Conservation (phyloP, 2,329 filamentous ascomycete species). For the Colletotrichum ledebouriae region DNA sequence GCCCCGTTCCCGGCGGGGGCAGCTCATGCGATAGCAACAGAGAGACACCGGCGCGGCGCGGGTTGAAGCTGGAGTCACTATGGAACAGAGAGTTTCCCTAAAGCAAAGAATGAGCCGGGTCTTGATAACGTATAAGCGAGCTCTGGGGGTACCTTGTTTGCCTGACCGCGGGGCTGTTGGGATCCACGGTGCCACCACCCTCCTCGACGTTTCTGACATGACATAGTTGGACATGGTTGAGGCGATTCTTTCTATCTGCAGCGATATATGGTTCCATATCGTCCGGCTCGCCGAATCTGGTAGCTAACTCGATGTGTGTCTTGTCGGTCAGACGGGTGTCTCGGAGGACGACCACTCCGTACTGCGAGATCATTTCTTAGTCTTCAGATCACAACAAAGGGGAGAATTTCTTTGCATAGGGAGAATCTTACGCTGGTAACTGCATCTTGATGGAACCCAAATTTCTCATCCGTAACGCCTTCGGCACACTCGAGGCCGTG, state of each 20-base stretch:
- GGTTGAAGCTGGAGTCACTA: constrained; percentile 67
- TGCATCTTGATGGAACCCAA: neutral
- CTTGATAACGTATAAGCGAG: neutral
- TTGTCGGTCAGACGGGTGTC: constrained; percentile 63
- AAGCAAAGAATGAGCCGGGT: neutral
- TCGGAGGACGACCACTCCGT: constrained; percentile 66
- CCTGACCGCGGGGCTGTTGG: neutral
- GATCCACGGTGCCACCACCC: constrained; percentile 58
- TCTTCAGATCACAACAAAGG: neutral
- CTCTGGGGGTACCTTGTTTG: neutral
- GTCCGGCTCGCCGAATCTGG: constrained; percentile 58
- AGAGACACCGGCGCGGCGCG: constrained; percentile 64
- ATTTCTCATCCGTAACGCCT: neutral
- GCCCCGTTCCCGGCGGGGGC: constrained; percentile 61
- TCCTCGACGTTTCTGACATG: constrained; percentile 69
- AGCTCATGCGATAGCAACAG: constrained; percentile 63
- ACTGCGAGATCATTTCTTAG: constrained; percentile 50
- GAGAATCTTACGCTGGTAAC: neutral
- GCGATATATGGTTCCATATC: constrained; percentile 56
- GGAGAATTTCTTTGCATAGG: accelerated
- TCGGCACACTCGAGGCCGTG: neutral
- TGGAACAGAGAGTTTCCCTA: constrained; percentile 66
- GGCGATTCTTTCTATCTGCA: constrained; percentile 61
- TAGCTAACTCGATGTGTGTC: constrained; percentile 64
- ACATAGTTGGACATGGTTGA: constrained; percentile 65